Evolutionary conservation across 164 flowering plant species (phyloP).

Genomic region (Kingdonia uniflora): DNA sequence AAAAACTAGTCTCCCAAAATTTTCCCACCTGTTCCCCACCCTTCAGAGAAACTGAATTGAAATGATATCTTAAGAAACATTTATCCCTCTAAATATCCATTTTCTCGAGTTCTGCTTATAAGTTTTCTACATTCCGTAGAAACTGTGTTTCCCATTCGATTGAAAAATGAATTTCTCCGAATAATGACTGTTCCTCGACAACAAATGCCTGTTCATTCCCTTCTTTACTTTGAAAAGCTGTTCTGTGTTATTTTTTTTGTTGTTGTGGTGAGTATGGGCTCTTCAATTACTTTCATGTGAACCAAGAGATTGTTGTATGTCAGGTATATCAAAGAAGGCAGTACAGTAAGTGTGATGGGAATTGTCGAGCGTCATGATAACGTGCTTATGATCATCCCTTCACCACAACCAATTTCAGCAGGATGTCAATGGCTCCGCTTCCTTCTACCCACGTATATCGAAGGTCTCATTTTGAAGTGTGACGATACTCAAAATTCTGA

Average conservation of each 20-base stretch:
- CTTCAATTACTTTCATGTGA: not conserved
- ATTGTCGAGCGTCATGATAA: constrained; percentile 76
- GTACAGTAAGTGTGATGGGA: constrained; percentile 92
- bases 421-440: constrained; percentile 77
- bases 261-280: not conserved
- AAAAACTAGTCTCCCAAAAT: too few species aligned
- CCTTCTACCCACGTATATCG: constrained; percentile 67
- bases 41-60: too few species aligned
- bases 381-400: constrained; percentile 80
- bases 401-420: constrained; percentile 61
- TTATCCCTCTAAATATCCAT: too few species aligned
- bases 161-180: too few species aligned
- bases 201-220: too few species aligned
- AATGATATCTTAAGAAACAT: too few species aligned
- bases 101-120: too few species aligned
- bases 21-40: too few species aligned
- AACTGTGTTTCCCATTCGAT: too few species aligned
- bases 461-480: constrained; percentile 70
- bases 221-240: not conserved
- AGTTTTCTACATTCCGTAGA: too few species aligned
- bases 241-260: not conserved
- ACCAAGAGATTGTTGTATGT: constrained; percentile 2
- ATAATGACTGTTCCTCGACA: too few species aligned
- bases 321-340: constrained; percentile 95
- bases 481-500: constrained; percentile 68